Evolutionary conservation across 176 grass and related monocot species (phyloP), one percentile per base, ranked within the genome.

Genomic region (Puya raimondii): DNA sequence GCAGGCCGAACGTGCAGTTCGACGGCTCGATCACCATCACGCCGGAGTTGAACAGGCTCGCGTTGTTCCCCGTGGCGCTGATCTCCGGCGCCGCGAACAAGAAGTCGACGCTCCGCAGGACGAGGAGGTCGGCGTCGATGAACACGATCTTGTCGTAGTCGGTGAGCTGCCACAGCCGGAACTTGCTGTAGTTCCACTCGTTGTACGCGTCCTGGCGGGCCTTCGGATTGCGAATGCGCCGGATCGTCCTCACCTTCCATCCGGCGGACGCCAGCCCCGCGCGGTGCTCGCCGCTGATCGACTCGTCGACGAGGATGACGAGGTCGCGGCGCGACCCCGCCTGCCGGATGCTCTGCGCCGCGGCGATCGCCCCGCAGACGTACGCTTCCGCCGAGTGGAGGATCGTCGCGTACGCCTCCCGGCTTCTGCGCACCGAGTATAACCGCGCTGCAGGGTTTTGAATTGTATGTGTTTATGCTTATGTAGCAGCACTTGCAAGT

Each of bases 181-280:
- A 84, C 78, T 94, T 94, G 83, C 91, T 94, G 64, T 94, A 89
- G 79, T 89, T 94, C 83, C 83, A 94, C 72, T 94, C 91, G 64
- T 94, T 94, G 64, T 89, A 94, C 11, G 91, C 42, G 52, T 79
- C 70, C 2, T 53, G 48, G 53, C 53, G 54, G 4, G 91, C 91
- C 48, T 70, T 85, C 1, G 91, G 91, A 71, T 94, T 89, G 23
- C 86, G 74, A 78, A 94, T 94, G 48, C 91, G 69, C 64, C 71
- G 58, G 4, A 84, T 81, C 3, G 65, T 65, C 0, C 74, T 67
- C 14, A 89, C 77, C 68, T 85, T 75, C 91, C 91, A 94, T 0
- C 86, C 91, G 0, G 86, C 86, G 11, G 78, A 67, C 12, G 72
- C 74, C 1, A 94, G 81, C 3, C 78, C 86, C 0, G 68, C 69